Evolutionary conservation across 1,284 basidiomycete species (phyloP).

Genomic region (Leccinum griseonigrum): DNA sequence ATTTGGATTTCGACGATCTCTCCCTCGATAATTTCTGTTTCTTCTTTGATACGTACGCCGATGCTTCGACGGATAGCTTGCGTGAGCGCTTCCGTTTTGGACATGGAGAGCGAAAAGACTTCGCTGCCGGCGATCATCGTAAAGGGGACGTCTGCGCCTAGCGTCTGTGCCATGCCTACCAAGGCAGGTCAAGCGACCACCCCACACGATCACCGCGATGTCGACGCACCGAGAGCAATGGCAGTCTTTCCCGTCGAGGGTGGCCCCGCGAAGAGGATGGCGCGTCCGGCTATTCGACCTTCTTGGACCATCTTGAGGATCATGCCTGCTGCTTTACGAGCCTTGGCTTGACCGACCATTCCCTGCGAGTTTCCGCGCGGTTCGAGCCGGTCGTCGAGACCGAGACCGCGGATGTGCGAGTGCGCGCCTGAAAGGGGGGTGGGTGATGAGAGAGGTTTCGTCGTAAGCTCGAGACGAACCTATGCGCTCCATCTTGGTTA

Average conservation of each 20-base stretch:
- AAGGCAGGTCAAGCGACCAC: background rate
- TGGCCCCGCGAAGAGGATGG: slow-evolving; percentile 95
- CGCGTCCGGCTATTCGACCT: slow-evolving; percentile 90
- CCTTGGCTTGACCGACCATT: slow-evolving; percentile 95
- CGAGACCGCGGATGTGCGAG: slow-evolving; percentile 95
- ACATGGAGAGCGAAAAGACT: slow-evolving; percentile 97
- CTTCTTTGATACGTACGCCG: slow-evolving; percentile 96
- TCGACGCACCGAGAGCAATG: slow-evolving; percentile 75
- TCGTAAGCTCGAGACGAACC: slow-evolving; percentile 45
- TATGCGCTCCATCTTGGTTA: slow-evolving; percentile 96
- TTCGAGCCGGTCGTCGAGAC: slow-evolving; percentile 89
- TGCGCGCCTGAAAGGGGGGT: slow-evolving; percentile 68
- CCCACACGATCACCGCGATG: background rate
- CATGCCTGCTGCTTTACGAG: slow-evolving; percentile 95
- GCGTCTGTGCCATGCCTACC: slow-evolving; percentile 91
- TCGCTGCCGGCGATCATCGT: slow-evolving; percentile 97
- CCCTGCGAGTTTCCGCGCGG: slow-evolving; percentile 88
- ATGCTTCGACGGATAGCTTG: slow-evolving; percentile 96
- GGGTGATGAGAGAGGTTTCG: background rate
- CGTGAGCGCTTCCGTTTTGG: slow-evolving; percentile 96
- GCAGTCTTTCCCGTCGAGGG: slow-evolving; percentile 97
- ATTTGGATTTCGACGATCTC: slow-evolving; percentile 99
- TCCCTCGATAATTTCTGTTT: slow-evolving; percentile 96
- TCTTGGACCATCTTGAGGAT: slow-evolving; percentile 98
- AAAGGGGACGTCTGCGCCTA: slow-evolving; percentile 94